Evolutionary conservation across 352 stramenopile genomes (phyloP).

Genomic region (Peronospora destructor): DNA sequence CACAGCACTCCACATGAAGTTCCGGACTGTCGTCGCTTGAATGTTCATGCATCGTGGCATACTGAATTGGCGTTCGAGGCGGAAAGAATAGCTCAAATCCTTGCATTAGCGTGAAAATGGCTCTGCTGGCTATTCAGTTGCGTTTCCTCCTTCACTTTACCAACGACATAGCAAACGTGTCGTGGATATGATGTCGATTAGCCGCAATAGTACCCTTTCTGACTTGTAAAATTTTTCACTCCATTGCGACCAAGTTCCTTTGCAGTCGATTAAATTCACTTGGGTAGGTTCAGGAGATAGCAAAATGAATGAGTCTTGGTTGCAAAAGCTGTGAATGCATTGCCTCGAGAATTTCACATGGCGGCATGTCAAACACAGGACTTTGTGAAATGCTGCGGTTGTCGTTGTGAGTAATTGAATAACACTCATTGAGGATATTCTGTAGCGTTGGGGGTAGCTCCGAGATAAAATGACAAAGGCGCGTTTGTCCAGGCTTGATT

Average conservation of each 20-base stretch:
- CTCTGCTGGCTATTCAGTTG: slow-evolving; percentile 32
- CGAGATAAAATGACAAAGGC: neutral
- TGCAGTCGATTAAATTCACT: slow-evolving; percentile 1
- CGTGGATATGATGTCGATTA: slow-evolving; percentile 34
- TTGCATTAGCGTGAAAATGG: slow-evolving; percentile 58
- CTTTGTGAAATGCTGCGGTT: neutral
- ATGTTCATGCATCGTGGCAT: slow-evolving; percentile 27
- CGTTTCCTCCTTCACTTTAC: slow-evolving; percentile 22
- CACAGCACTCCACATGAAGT: slow-evolving; percentile 16
- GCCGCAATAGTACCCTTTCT: no score
- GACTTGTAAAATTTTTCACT: slow-evolving; percentile 31
- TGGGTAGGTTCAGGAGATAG: slow-evolving; percentile 4
- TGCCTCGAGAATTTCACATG: slow-evolving; percentile 62
- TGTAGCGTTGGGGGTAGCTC: slow-evolving; percentile 13
- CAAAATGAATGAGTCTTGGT: slow-evolving; percentile 31
- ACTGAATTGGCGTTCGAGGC: slow-evolving; percentile 56
- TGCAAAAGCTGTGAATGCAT: slow-evolving; percentile 64
- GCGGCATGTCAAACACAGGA: slow-evolving; percentile 26
- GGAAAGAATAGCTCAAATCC: slow-evolving; percentile 87
- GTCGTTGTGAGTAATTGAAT: slow-evolving; percentile 21
- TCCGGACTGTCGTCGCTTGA: slow-evolving; percentile 2
- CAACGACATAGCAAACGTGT: slow-evolving; percentile 20
- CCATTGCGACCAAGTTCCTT: slow-evolving; percentile 16
- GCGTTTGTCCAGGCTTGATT: slow-evolving; percentile 13
- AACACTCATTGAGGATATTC: slow-evolving; percentile 16